phyloP scores from a whole-genome alignment of 2,329 filamentous ascomycete genomes.

The Chrysosporium keratinophilum region DNA sequence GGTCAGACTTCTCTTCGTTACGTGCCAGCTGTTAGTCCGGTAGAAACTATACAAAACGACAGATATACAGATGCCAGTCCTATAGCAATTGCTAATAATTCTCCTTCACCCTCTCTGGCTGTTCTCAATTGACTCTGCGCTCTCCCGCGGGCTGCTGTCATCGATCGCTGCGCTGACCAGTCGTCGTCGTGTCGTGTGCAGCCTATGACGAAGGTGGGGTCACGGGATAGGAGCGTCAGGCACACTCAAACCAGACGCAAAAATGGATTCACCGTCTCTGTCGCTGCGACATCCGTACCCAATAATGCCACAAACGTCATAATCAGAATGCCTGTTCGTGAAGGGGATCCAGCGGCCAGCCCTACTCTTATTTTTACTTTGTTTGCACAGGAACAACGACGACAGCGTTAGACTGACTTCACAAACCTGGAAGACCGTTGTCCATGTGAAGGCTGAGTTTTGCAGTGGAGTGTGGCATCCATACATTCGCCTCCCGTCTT shows the following conservation, averaged over 20 bases:
- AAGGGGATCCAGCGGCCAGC: background rate
- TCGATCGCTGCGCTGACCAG: too few species aligned
- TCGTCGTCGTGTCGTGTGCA: too few species aligned
- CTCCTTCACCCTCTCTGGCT: too few species aligned
- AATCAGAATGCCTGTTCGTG: conserved; percentile 1
- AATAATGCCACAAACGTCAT: conserved; percentile 1
- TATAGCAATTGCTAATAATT: too few species aligned
- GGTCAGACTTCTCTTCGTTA: background rate
- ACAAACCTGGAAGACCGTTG: background rate
- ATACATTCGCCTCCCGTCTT: background rate
- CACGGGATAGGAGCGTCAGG: background rate
- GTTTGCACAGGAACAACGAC: background rate
- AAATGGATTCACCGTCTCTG: too few species aligned
- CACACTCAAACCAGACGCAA: too few species aligned
- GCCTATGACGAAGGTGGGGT: background rate
- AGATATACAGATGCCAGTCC: too few species aligned
- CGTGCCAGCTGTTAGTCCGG: too few species aligned
- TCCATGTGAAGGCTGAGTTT: background rate
- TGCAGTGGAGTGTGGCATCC: background rate
- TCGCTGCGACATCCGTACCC: background rate
- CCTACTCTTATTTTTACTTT: background rate
- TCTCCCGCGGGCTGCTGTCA: too few species aligned
- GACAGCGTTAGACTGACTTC: background rate
- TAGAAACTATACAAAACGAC: too few species aligned
- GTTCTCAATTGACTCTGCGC: too few species aligned